Conservation (phyloP, 2,329 filamentous ascomycete species). For the Bipolaris bicolor region DNA sequence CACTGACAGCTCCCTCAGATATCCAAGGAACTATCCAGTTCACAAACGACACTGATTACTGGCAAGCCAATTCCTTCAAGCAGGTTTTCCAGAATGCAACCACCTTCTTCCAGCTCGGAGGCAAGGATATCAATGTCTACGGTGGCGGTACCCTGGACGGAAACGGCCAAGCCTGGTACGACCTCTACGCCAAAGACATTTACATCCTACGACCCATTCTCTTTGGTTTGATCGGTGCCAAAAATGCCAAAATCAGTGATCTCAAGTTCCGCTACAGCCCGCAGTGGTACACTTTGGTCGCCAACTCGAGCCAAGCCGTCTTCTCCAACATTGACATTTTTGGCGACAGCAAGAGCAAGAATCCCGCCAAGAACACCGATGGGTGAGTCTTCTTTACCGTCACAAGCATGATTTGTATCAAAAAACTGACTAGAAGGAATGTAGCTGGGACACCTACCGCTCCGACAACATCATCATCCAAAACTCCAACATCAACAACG, state of each 20-base stretch:
- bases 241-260: slow-evolving; percentile 64
- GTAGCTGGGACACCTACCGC: slow-evolving; percentile 65
- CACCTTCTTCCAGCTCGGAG: slow-evolving; percentile 71
- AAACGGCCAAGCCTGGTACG: slow-evolving; percentile 70
- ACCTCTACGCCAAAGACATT: slow-evolving; percentile 63
- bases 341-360: slow-evolving; percentile 59
- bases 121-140: slow-evolving; percentile 70
- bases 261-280: slow-evolving; percentile 66
- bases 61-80: slow-evolving; percentile 68
- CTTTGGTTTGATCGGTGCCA: slow-evolving; percentile 62
- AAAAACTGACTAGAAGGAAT: too few species aligned
- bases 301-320: slow-evolving; percentile 68
- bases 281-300: slow-evolving; percentile 69
- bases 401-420: too few species aligned
- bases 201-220: slow-evolving; percentile 66
- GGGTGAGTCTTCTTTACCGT: slow-evolving; percentile 36
- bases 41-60: slow-evolving; percentile 71
- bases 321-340: slow-evolving; percentile 68
- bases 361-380: slow-evolving; percentile 69
- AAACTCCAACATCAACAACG: slow-evolving; percentile 68
- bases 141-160: slow-evolving; percentile 69
- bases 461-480: slow-evolving; percentile 69
- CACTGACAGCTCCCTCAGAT: slow-evolving; percentile 47
- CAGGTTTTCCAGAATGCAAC: slow-evolving; percentile 70
- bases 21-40: slow-evolving; percentile 67